Base-by-base conservation (phyloP, 2,329 filamentous ascomycete genomes). In the Verticillium tricorpus region DNA sequence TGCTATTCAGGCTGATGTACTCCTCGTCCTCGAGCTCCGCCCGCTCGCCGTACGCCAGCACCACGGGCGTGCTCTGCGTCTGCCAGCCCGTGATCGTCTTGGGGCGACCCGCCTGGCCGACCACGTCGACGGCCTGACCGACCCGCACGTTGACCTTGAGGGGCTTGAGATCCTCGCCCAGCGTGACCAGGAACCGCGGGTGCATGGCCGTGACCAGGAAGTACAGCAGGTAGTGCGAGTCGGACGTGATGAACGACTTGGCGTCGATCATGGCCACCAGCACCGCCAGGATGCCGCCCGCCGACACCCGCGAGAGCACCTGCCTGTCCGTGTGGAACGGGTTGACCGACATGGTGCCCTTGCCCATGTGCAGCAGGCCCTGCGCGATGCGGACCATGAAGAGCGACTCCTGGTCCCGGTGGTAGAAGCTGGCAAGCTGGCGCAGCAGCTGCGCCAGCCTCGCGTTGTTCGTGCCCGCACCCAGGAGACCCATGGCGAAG, bases 21-120 rank as follows among this genome's bases (percentile, higher is more conserved):
- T 99, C 89, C 79, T 99, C 95, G 71, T 99, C 95, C 77, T 99
- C 95, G 58, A 99, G 81, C 81, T 99, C 95, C 11, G 95, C 95
- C 70, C 96, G 85, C 82, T 99, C 95, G 34, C 96, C 95, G 72
- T 97, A 90, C n/a, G 92, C 89, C 69, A 99, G 81, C 63, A 99
- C 82, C 56, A 99, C 95, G 0, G 95, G 95, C n/a, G 95, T 99
- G 80, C 92, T 97, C 82, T 99, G 95, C 67, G 95, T 99, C 79
- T 99, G 95, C 95, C 95, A 99, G 60, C 95, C 95, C 11, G 95
- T 99, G 71, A 99, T 99, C 2, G 95, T 99, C 89, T 99, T 98
- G 68, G 95, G 95, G 65, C 94, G 87, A 74, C 95, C 95, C 14
- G 96, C 95, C 77, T 98, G 95, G 59, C 95, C 96, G 50, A 99